A percentile compares a stretch with the other conserved stretches of the same genome.
phyloP scores from a whole-genome alignment of 805 yeast genomes.

The Ogataea chonburiensis region DNA sequence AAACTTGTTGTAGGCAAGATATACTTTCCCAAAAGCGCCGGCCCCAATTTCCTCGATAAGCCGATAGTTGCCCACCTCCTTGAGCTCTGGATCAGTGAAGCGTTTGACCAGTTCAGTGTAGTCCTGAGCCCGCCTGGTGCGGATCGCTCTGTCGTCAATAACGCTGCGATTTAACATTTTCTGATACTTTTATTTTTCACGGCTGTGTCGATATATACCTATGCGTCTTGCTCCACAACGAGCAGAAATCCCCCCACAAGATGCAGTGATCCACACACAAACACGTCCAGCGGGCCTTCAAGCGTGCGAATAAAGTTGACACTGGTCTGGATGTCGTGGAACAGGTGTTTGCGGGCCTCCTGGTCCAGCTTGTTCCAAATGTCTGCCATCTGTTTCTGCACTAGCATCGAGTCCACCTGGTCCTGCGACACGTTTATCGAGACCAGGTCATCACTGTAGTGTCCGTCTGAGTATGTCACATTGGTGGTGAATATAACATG shows the following conservation, averaged over 20 bases:
- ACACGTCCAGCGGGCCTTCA: constrained; percentile 60
- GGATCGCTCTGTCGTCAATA: constrained; percentile 32
- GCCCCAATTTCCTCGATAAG: constrained; percentile 78
- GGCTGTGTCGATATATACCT: constrained; percentile 13
- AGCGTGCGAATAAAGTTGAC: constrained; percentile 51
- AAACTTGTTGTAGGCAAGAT: constrained; percentile 74
- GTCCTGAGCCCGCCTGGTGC: constrained; percentile 35
- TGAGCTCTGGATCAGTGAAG: constrained; percentile 41
- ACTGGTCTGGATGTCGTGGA: constrained; percentile 75
- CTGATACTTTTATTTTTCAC: constrained; percentile 5
- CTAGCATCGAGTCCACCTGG: constrained; percentile 72
- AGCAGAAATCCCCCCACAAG: constrained; percentile 91
- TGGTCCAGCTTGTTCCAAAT: constrained; percentile 62
- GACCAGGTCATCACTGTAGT: constrained; percentile 76
- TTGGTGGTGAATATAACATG: constrained; percentile 86
- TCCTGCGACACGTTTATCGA: constrained; percentile 82
- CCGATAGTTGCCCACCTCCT: constrained; percentile 78
- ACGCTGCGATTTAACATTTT: constrained; percentile 26
- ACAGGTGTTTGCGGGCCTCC: constrained; percentile 44
- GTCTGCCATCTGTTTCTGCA: constrained; percentile 73
- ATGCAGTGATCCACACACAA: constrained; percentile 92
- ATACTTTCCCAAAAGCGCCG: constrained; percentile 92
- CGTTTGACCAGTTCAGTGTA: constrained; percentile 38
- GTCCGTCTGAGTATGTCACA: constrained; percentile 84
- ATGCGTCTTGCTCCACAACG: constrained; percentile 57